Evolutionary conservation across 2,329 filamentous ascomycete genomes (phyloP).

Genomic region (Chaetomium sp.): DNA sequence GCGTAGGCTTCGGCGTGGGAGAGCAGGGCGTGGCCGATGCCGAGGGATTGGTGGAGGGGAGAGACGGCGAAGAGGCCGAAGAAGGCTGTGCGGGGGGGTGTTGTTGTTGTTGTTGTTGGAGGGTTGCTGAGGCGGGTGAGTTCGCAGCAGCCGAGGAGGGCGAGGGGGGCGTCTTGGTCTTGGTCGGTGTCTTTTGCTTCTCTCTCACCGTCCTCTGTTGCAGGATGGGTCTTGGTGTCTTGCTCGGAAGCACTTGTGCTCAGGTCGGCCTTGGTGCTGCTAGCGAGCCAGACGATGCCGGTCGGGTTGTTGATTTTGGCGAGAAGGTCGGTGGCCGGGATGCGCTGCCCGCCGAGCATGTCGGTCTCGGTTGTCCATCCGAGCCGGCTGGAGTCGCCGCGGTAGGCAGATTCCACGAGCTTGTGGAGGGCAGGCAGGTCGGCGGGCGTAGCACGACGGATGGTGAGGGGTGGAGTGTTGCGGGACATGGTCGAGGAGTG

Average conservation of each 20-base stretch:
- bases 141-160: conserved; percentile 40
- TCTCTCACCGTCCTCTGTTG: no score
- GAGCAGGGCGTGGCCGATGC: not conserved
- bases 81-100: conserved; percentile 27
- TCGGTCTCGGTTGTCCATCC: conserved; percentile 45
- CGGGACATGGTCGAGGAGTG: no score
- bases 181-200: no score
- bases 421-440: conserved; percentile 25
- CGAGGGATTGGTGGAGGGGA: conserved; percentile 29
- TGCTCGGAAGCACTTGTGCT: conserved; percentile 13
- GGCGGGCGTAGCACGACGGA: no score
- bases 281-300: conserved; percentile 33
- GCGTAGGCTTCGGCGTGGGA: conserved; percentile 35
- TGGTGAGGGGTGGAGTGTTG: no score
- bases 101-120: not conserved
- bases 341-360: conserved; percentile 38
- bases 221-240: not conserved
- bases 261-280: conserved; percentile 14
- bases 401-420: conserved; percentile 40
- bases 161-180: no score
- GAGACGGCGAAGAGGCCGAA: conserved; percentile 46
- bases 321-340: conserved; percentile 26
- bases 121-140: conserved; percentile 25
- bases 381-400: conserved; percentile 33
- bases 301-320: conserved; percentile 35